phyloP scores from a whole-genome alignment of 768 basidiomycete species.

The Hypsizygus marmoreus region DNA sequence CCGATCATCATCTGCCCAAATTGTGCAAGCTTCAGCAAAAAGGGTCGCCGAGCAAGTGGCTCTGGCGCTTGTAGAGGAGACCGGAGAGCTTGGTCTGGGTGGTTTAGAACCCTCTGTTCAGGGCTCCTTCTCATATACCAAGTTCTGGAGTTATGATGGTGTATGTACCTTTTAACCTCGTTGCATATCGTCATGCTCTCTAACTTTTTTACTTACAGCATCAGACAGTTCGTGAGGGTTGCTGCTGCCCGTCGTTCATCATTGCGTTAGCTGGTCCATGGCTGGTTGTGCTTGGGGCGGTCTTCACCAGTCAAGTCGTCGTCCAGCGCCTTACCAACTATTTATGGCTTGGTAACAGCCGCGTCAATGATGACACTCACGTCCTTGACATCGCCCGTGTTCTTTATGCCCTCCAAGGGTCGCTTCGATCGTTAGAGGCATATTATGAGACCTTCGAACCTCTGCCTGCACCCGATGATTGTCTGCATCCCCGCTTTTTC shows the following conservation, averaged over 20 bases:
- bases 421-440: constrained; percentile 7
- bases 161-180: constrained; percentile 3
- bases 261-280: constrained; percentile 32
- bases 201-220: constrained; percentile 16
- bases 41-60: background rate
- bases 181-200: background rate
- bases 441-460: constrained; percentile 22
- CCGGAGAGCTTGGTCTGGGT: constrained; percentile 16
- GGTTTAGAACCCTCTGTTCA: constrained; percentile 23
- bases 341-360: constrained; percentile 27
- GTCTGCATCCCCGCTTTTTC: constrained; percentile 21
- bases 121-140: constrained; percentile 19
- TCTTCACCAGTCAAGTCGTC: constrained; percentile 24
- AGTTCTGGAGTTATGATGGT: background rate
- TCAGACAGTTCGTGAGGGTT: constrained; percentile 9
- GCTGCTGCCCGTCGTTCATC: constrained; percentile 33
- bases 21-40: background rate
- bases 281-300: constrained; percentile 33
- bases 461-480: background rate
- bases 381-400: constrained; percentile 18
- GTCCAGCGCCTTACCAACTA: constrained; percentile 36
- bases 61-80: constrained; percentile 8
- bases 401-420: constrained; percentile 25
- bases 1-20: constrained; percentile 1
- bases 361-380: constrained; percentile 20